phyloP scores from a whole-genome alignment of 176 grass and related monocot species.

The Zea mays region DNA sequence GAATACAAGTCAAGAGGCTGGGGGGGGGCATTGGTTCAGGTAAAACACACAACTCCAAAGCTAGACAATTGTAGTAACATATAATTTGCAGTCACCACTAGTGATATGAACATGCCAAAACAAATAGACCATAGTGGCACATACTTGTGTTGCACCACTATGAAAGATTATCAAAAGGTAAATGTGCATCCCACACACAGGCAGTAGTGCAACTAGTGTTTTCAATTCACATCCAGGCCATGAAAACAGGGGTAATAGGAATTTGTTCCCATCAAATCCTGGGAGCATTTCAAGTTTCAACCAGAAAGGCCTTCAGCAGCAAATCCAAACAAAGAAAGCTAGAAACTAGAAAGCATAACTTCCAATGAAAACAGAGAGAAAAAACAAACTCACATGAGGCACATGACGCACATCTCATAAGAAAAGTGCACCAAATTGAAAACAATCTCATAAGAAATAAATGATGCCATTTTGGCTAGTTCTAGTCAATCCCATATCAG shows the following conservation, averaged over 20 bases:
- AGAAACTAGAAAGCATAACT: not conserved
- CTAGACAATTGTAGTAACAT: not conserved
- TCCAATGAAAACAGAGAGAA: not conserved
- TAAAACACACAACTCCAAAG: constrained; percentile 19
- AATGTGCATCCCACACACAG: not conserved
- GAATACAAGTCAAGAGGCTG: not conserved
- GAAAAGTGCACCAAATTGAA: not conserved
- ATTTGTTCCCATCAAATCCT: not conserved
- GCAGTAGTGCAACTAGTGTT: not conserved
- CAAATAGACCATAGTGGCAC: not conserved
- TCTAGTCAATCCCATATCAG: not conserved
- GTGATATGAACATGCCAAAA: constrained; percentile 1
- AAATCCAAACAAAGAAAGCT: not conserved
- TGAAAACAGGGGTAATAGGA: constrained; percentile 1
- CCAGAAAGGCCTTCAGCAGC: not conserved
- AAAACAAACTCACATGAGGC: not conserved
- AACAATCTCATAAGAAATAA: not conserved
- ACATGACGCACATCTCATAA: not conserved
- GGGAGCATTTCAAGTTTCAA: not conserved
- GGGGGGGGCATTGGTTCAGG: not conserved
- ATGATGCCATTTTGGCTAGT: not conserved
- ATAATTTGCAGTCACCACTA: not conserved
- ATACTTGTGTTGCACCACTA: not conserved
- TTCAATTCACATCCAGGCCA: not conserved
- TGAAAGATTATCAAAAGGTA: not conserved